These are phyloP conservation scores for Pythium folliculosum DNA, from an alignment of 352 stramenopile species.

Conservation along the genomic window DNA sequence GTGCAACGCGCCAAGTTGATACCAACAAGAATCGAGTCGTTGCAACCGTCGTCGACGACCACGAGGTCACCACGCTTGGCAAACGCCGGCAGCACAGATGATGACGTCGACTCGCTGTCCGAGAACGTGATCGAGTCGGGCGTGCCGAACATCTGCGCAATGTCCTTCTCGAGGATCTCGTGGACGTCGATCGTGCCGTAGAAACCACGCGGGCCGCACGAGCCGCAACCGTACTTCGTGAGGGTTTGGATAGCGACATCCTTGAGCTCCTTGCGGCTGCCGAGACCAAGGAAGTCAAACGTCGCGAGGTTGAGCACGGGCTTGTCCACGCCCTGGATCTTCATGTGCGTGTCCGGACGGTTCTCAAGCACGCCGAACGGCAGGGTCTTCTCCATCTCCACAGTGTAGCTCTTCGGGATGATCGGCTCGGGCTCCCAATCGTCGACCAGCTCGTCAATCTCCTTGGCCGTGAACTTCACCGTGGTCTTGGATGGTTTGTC, in stretches of 20 bases:
- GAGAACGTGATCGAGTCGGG: constrained; percentile 97
- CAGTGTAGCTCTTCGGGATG: constrained; percentile 50
- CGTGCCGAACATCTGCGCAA: constrained; percentile 92
- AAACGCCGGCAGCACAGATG: constrained; percentile 96
- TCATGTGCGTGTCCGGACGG: constrained; percentile 78
- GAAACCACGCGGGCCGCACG: constrained; percentile 97
- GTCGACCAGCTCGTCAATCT: constrained; percentile 91
- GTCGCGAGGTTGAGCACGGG: constrained; percentile 95
- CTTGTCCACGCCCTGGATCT: constrained; percentile 64
- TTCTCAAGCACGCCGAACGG: constrained; percentile 81
- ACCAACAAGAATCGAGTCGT: constrained; percentile 94
- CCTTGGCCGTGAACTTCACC: constrained; percentile 75
- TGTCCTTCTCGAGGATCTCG: constrained; percentile 90
- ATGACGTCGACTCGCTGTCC: constrained; percentile 94
- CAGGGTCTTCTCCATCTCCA: constrained; percentile 40
- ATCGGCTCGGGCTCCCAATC: constrained; percentile 90
- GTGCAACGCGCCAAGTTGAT: constrained; percentile 93
- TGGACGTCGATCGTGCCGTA: constrained; percentile 97
- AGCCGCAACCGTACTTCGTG: constrained; percentile 96
- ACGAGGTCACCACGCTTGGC: constrained; percentile 97
- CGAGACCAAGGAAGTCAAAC: constrained; percentile 96
- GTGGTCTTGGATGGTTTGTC: constrained; percentile 60
- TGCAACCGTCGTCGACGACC: constrained; percentile 95
- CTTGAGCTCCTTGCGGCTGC: constrained; percentile 84
- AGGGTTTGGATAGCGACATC: constrained; percentile 89